Evolutionary conservation across 345 rosid genomes (phyloP).

Genomic region (Sapria himalayana): DNA sequence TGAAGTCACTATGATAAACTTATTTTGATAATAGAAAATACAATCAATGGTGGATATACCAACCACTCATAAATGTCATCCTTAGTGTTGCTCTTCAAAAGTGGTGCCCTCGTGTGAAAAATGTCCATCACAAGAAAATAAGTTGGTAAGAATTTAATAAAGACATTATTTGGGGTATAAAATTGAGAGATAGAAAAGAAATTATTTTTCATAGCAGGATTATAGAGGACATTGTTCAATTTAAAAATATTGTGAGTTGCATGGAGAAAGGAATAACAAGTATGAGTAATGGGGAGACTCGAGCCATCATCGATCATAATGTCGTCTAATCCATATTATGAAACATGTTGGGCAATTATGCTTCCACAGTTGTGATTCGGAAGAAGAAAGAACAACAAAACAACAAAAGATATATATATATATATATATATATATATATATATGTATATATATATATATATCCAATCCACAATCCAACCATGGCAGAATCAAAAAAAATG

Average conservation of each 20-base stretch:
- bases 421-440: too few relatives aligned
- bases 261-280: background rate
- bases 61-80: background rate
- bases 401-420: too few relatives aligned
- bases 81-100: background rate
- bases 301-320: too few relatives aligned
- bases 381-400: too few relatives aligned
- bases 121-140: background rate
- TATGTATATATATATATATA: too few relatives aligned
- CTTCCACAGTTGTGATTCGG: too few relatives aligned
- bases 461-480: too few relatives aligned
- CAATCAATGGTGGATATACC: background rate
- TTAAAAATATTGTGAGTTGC: background rate
- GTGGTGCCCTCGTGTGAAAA: background rate
- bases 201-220: background rate
- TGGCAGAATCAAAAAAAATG: too few relatives aligned
- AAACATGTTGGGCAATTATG: background rate
- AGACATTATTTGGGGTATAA: background rate
- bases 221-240: background rate
- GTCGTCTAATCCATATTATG: too few relatives aligned
- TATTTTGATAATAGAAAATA: background rate
- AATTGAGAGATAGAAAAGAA: background rate
- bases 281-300: too few relatives aligned
- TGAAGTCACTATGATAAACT: background rate
- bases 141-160: background rate